Percentiles rank a stretch among this genome's conserved stretches.
Evolutionary conservation across 2,329 filamentous ascomycete genomes (phyloP).

Genomic region (Coniochaeta sp.): DNA sequence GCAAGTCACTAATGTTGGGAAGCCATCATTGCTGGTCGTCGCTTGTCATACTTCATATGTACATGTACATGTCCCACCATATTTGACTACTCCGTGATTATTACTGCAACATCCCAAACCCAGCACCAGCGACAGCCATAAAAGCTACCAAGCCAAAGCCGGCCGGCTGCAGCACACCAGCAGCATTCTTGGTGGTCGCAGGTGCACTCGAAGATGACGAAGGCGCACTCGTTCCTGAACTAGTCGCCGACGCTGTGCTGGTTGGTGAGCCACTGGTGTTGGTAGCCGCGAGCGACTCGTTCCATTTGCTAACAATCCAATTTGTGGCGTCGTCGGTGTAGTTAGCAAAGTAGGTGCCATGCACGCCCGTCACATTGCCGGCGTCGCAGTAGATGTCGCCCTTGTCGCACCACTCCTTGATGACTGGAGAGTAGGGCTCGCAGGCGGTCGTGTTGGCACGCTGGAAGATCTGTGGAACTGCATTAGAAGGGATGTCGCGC

Average conservation of each 20-base stretch:
- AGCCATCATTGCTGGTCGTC: background rate
- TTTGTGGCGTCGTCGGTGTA: slow-evolving; percentile 14
- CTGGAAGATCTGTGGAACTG: slow-evolving; percentile 13
- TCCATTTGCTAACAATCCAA: slow-evolving; percentile 14
- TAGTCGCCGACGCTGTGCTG: background rate
- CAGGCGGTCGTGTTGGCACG: slow-evolving; percentile 12
- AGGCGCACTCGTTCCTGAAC: background rate
- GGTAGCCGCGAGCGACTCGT: background rate
- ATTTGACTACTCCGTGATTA: too few relatives aligned
- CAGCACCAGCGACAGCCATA: background rate
- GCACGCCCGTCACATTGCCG: slow-evolving; percentile 10
- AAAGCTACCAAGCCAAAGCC: background rate
- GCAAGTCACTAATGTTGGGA: too few relatives aligned
- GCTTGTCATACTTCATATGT: background rate
- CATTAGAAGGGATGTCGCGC: background rate
- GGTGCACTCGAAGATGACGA: background rate
- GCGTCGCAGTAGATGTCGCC: slow-evolving; percentile 18
- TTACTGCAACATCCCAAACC: background rate
- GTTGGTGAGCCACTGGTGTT: background rate
- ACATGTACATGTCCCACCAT: background rate
- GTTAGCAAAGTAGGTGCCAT: slow-evolving; percentile 16
- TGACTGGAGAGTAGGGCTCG: slow-evolving; percentile 12
- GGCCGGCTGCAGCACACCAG: background rate
- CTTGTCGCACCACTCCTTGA: slow-evolving; percentile 17
- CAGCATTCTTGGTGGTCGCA: background rate